A percentile compares a stretch with the other conserved stretches of the same genome.
Evolutionary conservation across 768 basidiomycete genomes (phyloP).

Genomic region (Tylopilus sp.): DNA sequence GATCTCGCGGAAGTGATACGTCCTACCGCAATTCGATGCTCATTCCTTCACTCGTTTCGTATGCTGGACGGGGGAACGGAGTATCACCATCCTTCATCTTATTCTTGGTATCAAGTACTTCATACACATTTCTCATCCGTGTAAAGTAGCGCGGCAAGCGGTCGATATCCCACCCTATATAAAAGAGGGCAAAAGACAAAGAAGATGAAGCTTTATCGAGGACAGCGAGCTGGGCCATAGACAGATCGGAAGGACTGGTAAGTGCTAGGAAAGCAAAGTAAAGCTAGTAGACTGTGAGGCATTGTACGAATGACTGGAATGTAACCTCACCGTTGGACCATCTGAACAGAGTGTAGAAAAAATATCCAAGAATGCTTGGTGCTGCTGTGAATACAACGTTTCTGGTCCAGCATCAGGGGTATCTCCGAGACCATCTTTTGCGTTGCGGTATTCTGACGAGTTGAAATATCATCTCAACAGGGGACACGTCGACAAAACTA

Average conservation of each 20-base stretch:
- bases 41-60: slow-evolving; percentile 12
- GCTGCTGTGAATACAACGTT: slow-evolving; percentile 3
- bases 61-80: slow-evolving; percentile 21
- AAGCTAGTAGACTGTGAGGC: slow-evolving; percentile 10
- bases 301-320: neutral
- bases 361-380: slow-evolving; percentile 4
- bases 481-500: neutral
- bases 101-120: slow-evolving; percentile 16
- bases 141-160: slow-evolving; percentile 16
- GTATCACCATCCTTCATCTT: slow-evolving; percentile 26
- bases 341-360: slow-evolving; percentile 14
- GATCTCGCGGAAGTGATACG: neutral
- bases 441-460: slow-evolving; percentile 21
- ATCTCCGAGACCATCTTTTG: slow-evolving; percentile 17
- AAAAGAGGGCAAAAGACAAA: slow-evolving; percentile 21
- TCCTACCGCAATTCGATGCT: slow-evolving; percentile 19
- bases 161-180: slow-evolving; percentile 3
- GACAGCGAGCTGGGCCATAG: slow-evolving; percentile 30
- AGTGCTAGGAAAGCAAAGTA: slow-evolving; percentile 30
- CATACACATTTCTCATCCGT: slow-evolving; percentile 24
- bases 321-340: slow-evolving; percentile 13
- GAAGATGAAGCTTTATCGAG: slow-evolving; percentile 25
- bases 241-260: slow-evolving; percentile 23
- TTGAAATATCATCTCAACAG: neutral
- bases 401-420: slow-evolving; percentile 13